Conservation (phyloP, 2,329 filamentous ascomycete species). For the Colletotrichum orchidophilum region DNA sequence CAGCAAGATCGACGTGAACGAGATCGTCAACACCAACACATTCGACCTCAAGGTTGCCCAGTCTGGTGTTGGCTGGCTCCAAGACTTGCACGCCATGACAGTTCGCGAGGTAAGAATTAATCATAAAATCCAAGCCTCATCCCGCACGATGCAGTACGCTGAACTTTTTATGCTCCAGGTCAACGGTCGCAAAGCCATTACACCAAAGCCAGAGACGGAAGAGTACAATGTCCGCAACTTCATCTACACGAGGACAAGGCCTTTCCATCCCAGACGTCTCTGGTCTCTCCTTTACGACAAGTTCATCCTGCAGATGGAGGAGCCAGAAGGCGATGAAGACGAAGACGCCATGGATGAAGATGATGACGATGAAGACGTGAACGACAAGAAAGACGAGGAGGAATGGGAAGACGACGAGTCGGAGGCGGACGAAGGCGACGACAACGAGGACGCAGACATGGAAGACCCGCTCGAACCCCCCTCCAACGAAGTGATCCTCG, state of each 20-base stretch:
- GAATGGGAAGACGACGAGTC: conserved; percentile 43
- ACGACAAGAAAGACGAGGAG: conserved; percentile 26
- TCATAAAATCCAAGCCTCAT: too few species aligned
- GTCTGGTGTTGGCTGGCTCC: conserved; percentile 74
- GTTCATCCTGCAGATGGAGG: conserved; percentile 60
- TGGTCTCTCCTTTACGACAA: conserved; percentile 57
- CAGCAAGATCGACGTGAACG: conserved; percentile 66
- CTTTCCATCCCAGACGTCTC: conserved; percentile 59
- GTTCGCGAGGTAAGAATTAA: conserved; percentile 59
- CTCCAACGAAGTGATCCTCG: conserved; percentile 56
- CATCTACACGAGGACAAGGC: conserved; percentile 70
- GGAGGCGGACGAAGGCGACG: conserved; percentile 37
- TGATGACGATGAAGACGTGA: conserved; percentile 43
- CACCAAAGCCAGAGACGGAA: conserved; percentile 75
- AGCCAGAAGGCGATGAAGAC: conserved; percentile 44
- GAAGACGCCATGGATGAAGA: conserved; percentile 35
- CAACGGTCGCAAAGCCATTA: conserved; percentile 61
- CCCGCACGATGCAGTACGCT: conserved; percentile 38
- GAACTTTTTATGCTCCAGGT: conserved; percentile 39
- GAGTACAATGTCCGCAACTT: conserved; percentile 79
- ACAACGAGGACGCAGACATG: conserved; percentile 37
- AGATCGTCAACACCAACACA: conserved; percentile 72
- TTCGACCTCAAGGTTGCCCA: conserved; percentile 74
- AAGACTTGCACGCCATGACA: conserved; percentile 75
- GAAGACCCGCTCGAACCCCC: conserved; percentile 45